Base-by-base conservation (phyloP, 208 protist species). In the Crithidia expoeki region DNA sequence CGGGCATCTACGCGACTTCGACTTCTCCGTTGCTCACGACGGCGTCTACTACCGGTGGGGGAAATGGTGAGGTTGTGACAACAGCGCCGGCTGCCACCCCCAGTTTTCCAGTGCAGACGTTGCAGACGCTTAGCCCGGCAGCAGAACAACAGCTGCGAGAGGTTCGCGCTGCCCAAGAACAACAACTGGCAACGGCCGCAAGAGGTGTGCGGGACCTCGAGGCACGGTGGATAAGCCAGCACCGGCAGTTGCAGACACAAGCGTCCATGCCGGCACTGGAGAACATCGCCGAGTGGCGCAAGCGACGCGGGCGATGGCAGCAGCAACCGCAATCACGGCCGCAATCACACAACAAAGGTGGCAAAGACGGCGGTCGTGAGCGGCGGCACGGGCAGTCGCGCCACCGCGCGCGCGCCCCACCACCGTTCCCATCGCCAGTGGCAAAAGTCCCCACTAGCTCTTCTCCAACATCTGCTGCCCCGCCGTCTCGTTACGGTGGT, bases 121-220 rank as follows among this genome's bases (percentile, higher is more conserved):
- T 51, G n/a, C 42, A 69, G 11, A 10, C 44, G 19, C 53, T 71
- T 2, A 66, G 56, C 47, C 46, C 56, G n/a, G 58, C 52, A 9
- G 72, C 72, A 14, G 63, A 65, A 49, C 63, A 44, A 46, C 63
- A 67, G 47, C 62, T 76, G 5, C 34, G 33, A 11, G 56, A 65
- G 17, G 36, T 76, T 12, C 63, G 63, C 19, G 46, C 30, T 4
- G 36, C 32, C 19, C 52, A 59, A 28, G 56, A 71, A 30, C 46
- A 61, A 47, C 32, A 53, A 21, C 44, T 70, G 27, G 21, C 55
- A 1, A 28, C 19, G 2, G 59, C 63, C 2, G 21, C 44, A 21
- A 14, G 3, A n/a, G 27, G 50, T 7, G 63, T 65, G 23, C 62
- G 23, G 14, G 42, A 23, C 25, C 52, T 76, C 63, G 64, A 70